Conservation (phyloP, 257 asterid species). For the Nicotiana undulata region DNA sequence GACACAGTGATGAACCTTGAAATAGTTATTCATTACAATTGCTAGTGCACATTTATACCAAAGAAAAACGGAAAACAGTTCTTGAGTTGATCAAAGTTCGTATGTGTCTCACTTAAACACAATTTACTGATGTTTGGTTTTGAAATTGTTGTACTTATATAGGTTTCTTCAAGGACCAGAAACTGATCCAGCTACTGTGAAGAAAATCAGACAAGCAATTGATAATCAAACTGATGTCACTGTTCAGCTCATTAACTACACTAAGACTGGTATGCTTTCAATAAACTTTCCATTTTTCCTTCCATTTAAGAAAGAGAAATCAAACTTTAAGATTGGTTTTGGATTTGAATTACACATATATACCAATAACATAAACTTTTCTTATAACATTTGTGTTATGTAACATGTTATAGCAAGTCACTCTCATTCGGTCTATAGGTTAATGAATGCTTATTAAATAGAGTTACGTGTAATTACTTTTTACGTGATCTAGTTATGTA, state of each 20-base stretch:
- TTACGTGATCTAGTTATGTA: too few relatives aligned
- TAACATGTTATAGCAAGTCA: neutral
- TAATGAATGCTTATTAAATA: too few relatives aligned
- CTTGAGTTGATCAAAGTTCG: neutral
- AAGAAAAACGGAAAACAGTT: neutral
- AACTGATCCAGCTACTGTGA: conserved; percentile 88
- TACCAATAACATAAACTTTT: too few relatives aligned
- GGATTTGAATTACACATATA: neutral
- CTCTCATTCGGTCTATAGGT: neutral
- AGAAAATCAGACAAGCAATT: conserved; percentile 86
- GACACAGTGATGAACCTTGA: neutral
- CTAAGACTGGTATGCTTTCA: conserved; percentile 64
- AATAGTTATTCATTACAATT: neutral
- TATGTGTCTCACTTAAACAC: too few relatives aligned
- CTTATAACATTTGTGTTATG: too few relatives aligned
- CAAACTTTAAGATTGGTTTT: neutral
- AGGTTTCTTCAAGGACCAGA: conserved; percentile 99
- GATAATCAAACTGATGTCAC: conserved; percentile 89
- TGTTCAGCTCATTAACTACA: conserved; percentile 95
- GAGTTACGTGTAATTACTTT: too few relatives aligned
- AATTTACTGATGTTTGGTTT: neutral
- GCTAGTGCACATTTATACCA: too few relatives aligned
- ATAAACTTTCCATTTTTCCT: neutral
- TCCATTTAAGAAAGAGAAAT: neutral
- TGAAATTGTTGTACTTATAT: neutral